Percentiles rank a stretch among this genome's conserved stretches.
phyloP scores from a whole-genome alignment of 106 monocot species.

The Posidonia australis region DNA sequence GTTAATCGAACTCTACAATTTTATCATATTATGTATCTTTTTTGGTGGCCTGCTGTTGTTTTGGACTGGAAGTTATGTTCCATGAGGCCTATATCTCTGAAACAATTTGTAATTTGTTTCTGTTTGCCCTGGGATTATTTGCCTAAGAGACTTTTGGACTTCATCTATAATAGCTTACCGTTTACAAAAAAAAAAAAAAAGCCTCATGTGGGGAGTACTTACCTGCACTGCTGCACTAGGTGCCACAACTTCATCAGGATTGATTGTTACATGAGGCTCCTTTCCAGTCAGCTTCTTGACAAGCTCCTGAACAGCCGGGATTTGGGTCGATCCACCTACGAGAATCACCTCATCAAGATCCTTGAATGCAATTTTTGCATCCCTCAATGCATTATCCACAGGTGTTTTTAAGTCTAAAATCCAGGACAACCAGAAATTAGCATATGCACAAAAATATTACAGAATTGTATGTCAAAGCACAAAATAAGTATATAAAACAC shows the following conservation, averaged over 20 bases:
- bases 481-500: background rate
- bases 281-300: slow-evolving; percentile 12
- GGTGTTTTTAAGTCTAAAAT: slow-evolving; percentile 7
- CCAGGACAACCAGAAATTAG: too few relatives aligned
- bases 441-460: too few relatives aligned
- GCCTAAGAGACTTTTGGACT: too few relatives aligned
- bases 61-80: too few relatives aligned
- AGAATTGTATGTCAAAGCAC: background rate
- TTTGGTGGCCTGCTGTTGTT: too few relatives aligned
- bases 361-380: slow-evolving; percentile 12
- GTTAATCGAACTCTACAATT: too few relatives aligned
- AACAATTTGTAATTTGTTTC: too few relatives aligned
- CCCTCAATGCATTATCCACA: slow-evolving; percentile 12
- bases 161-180: too few relatives aligned
- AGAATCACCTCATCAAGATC: slow-evolving; percentile 15
- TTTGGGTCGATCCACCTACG: slow-evolving; percentile 15
- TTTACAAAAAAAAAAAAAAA: too few relatives aligned
- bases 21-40: too few relatives aligned
- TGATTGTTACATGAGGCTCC: slow-evolving; percentile 16
- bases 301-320: slow-evolving; percentile 14
- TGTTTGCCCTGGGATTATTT: too few relatives aligned
- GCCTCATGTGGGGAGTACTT: background rate
- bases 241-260: slow-evolving; percentile 16
- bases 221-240: slow-evolving; percentile 18
- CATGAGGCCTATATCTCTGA: too few relatives aligned